phyloP scores from a whole-genome alignment of 1,284 basidiomycete genomes.

The Vanrija sp. region DNA sequence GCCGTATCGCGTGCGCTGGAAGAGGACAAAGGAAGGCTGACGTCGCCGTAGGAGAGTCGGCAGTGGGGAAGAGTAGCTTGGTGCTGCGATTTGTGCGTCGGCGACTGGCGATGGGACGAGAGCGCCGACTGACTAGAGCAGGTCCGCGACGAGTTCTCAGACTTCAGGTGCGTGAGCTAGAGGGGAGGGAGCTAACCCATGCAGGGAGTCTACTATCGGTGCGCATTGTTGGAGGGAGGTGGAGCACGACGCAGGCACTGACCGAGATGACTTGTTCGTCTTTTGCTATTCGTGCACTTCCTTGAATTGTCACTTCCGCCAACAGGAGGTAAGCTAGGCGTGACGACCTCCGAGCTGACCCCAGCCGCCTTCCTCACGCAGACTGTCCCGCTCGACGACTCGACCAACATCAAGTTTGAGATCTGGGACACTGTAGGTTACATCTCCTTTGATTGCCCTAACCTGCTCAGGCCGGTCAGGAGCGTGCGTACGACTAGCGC shows the following conservation, averaged over 20 bases:
- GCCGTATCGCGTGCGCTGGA: too few species aligned
- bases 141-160: constrained; percentile 86
- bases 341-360: constrained; percentile 4
- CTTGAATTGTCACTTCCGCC: not conserved
- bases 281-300: not conserved
- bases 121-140: constrained; percentile 7
- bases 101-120: not conserved
- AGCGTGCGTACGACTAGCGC: constrained; percentile 29
- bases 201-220: constrained; percentile 49
- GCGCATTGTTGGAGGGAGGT: not conserved
- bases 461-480: constrained; percentile 44
- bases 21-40: not conserved
- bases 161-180: constrained; percentile 68
- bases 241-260: too few species aligned
- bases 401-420: constrained; percentile 92
- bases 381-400: constrained; percentile 83
- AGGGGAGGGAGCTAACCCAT: not conserved
- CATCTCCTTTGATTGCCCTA: not conserved
- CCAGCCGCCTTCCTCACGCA: constrained; percentile 93
- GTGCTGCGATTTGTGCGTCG: constrained; percentile 83
- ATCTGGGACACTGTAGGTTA: constrained; percentile 69
- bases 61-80: constrained; percentile 94
- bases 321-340: constrained; percentile 18
- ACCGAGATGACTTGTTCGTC: too few species aligned
- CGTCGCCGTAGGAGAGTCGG: constrained; percentile 73